A percentile compares a stretch with the other conserved stretches of the same genome.
Evolutionary conservation across 331 rosid genomes (phyloP).

Genomic region (Spiraea crenata): DNA sequence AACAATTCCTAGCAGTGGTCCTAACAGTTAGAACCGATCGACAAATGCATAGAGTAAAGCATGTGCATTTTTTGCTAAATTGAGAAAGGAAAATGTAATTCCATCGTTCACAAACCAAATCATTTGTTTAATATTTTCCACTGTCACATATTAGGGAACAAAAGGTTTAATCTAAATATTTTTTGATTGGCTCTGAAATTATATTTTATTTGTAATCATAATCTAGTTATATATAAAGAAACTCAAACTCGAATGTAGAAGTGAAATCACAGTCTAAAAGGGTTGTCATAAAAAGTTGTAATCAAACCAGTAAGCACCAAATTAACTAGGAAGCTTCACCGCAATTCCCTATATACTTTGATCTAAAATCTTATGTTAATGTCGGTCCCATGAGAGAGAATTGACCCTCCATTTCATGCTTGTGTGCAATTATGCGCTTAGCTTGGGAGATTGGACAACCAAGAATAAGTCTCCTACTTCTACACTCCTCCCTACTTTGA

Average conservation of each 20-base stretch:
- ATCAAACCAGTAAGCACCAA: conserved; percentile 18
- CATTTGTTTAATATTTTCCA: conserved; percentile 5
- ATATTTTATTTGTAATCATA: too few species aligned
- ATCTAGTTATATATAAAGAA: too few species aligned
- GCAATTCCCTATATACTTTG: conserved; percentile 17
- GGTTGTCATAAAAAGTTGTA: background rate
- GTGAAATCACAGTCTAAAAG: too few species aligned
- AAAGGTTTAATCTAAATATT: background rate
- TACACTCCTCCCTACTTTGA: background rate
- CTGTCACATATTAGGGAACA: conserved; percentile 31
- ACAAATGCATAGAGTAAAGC: background rate
- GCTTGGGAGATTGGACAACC: too few species aligned
- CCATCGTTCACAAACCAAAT: background rate
- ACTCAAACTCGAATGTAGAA: too few species aligned
- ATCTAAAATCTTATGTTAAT: conserved; percentile 17
- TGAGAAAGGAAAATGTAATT: background rate
- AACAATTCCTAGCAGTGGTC: background rate
- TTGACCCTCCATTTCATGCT: background rate
- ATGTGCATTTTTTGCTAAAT: background rate
- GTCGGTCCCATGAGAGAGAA: background rate
- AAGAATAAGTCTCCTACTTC: background rate
- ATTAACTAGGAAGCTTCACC: conserved; percentile 25
- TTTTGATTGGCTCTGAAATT: background rate
- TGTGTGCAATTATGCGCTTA: too few species aligned
- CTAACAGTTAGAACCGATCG: conserved; percentile 1